Evolutionary conservation across 2,329 filamentous ascomycete species (phyloP).

Genomic region (Paecilomyces fulvus): DNA sequence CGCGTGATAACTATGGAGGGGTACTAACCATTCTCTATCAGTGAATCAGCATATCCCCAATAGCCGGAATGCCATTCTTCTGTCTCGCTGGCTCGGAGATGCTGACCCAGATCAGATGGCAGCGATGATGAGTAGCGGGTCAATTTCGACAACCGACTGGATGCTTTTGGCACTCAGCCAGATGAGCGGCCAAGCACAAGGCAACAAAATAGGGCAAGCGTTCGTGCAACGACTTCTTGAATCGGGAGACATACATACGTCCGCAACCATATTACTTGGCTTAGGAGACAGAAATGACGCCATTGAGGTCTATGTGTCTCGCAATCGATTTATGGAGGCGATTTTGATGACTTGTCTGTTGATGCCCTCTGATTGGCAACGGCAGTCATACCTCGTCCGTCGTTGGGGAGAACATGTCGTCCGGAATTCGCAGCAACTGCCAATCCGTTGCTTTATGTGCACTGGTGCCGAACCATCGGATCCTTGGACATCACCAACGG

Average conservation of each 20-base stretch:
- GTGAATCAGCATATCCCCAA: conserved; percentile 63
- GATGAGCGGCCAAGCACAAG: conserved; percentile 68
- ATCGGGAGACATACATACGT: conserved; percentile 82
- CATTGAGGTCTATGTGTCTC: conserved; percentile 91
- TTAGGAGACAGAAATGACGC: conserved; percentile 90
- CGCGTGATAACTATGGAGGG: conserved; percentile 1
- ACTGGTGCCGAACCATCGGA: conserved; percentile 77
- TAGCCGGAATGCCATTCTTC: conserved; percentile 69
- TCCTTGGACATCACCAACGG: conserved; percentile 79
- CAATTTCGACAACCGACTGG: conserved; percentile 93
- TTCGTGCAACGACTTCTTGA: conserved; percentile 87
- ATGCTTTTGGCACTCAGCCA: conserved; percentile 89
- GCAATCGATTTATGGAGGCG: conserved; percentile 86
- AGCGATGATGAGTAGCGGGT: conserved; percentile 63
- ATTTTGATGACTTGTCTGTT: conserved; percentile 77
- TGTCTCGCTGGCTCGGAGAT: conserved; percentile 89
- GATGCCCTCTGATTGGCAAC: conserved; percentile 80
- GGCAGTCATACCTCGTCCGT: conserved; percentile 76
- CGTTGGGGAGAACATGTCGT: conserved; percentile 95
- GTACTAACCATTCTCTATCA: conserved; percentile 16
- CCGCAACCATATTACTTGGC: conserved; percentile 84
- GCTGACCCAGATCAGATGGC: conserved; percentile 73
- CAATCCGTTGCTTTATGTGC: conserved; percentile 87
- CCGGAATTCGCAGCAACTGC: conserved; percentile 76
- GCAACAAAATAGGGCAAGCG: conserved; percentile 82